Base-by-base conservation (phyloP, 768 basidiomycete species). In the Coprinopsis strossmayeri region DNA sequence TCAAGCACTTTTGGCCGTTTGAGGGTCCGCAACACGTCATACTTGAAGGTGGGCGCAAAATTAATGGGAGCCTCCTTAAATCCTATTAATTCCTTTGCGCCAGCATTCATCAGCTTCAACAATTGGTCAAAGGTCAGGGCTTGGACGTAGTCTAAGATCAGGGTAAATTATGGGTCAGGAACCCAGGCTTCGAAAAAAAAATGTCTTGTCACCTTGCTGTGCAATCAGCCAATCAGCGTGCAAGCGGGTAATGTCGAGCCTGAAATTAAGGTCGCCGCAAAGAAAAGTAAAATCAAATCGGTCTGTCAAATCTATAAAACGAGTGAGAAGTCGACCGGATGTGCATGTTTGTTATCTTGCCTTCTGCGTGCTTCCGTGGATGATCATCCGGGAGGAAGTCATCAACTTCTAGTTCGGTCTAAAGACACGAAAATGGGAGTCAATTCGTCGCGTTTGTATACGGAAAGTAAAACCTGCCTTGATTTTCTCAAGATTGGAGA, bases 181-280 rank as follows among this genome's bases (percentile, higher is more conserved):
- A 10, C n/a, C n/a, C n/a, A n/a, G n/a, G n/a, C n/a, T n/a, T n/a
- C n/a, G n/a, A 42, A 23, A 25, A 15, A 24, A 12, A 7, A 5
- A 51, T n/a, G n/a, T 18, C 11, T 11, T 9, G 42, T 41, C 41
- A 87, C 88, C 88, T 70, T 83, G 82, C 28, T 81, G 78, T 21
- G 88, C 80, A 51, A 94, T 82, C 2, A 97, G 70, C 92, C 93
- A 96, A 64, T 97, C 94, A 3, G 93, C 93, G 59, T 97, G 94
- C 11, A 94, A 66, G 15, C 94, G 78, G 4, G 92, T 86, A 38
- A 96, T 80, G 54, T 94, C 84, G 42, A 96, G 68, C 27, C 94
- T 77, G 60, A 96, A 96, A 64, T 95, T 97, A 41, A 93, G 77
- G 62, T 96, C 94, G 2, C 93, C 94, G 56, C 81, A 89, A 37